Conservation (phyloP, 208 protist genomes). For the Phytomonas francai region DNA sequence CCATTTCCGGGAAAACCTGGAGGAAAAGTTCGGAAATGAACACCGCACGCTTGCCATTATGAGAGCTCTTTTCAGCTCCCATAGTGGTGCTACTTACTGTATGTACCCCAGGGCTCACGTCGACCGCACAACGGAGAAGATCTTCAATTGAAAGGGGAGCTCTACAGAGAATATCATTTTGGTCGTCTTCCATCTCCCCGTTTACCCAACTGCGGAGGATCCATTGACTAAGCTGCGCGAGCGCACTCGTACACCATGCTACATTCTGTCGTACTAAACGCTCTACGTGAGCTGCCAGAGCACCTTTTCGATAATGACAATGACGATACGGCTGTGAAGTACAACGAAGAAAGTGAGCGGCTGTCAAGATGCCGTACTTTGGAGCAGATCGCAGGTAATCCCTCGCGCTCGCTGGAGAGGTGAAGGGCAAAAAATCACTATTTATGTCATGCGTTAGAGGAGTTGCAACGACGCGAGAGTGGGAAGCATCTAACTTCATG, state of each 20-base stretch:
- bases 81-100: too few species aligned
- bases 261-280: slow-evolving; percentile 13
- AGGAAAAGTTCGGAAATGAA: too few species aligned
- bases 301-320: background rate
- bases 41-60: too few species aligned
- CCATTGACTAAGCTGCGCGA: slow-evolving; percentile 19
- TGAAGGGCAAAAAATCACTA: slow-evolving; percentile 6
- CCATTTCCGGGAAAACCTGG: slow-evolving; percentile 25
- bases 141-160: too few species aligned
- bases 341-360: slow-evolving; percentile 31
- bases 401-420: slow-evolving; percentile 13
- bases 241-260: slow-evolving; percentile 24
- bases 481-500: too few species aligned
- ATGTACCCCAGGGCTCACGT: too few species aligned
- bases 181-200: too few species aligned
- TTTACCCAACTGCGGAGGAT: slow-evolving; percentile 10
- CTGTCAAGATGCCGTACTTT: slow-evolving; percentile 19
- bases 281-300: slow-evolving; percentile 4
- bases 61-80: too few species aligned
- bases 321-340: slow-evolving; percentile 18
- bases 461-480: too few species aligned
- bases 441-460: too few species aligned
- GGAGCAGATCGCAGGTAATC: slow-evolving; percentile 12
- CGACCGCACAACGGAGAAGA: too few species aligned
- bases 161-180: too few species aligned